Percentiles rank a stretch among this genome's conserved stretches.
These are phyloP conservation scores for Flagelloscypha sp. DNA, from an alignment of 768 basidiomycete genomes.

Conservation along the genomic window DNA sequence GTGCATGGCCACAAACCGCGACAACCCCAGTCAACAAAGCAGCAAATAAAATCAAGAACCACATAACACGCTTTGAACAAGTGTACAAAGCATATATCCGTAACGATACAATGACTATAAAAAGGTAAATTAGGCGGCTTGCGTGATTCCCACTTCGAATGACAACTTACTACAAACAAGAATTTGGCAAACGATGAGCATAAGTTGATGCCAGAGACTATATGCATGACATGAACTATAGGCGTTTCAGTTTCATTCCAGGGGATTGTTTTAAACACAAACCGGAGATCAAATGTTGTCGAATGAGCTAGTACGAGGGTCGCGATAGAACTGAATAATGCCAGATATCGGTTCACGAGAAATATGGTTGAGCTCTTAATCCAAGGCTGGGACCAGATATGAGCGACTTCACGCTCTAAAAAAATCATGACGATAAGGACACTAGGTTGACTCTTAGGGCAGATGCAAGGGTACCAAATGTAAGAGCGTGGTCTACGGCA, in stretches of 20 bases:
- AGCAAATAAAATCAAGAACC: conserved; percentile 25
- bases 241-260: conserved; percentile 12
- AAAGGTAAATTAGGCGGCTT: not conserved
- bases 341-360: conserved; percentile 42
- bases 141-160: conserved; percentile 7
- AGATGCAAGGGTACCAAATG: conserved; percentile 20
- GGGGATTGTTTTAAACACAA: conserved; percentile 2
- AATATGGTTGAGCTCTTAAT: conserved; percentile 34
- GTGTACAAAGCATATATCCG: conserved; percentile 45
- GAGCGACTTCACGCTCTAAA: conserved; percentile 30
- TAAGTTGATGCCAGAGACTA: conserved; percentile 29
- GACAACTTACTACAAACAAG: conserved; percentile 34
- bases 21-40: conserved; percentile 20
- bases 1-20: conserved; percentile 27
- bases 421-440: conserved; percentile 1
- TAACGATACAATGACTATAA: conserved; percentile 33
- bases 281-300: conserved; percentile 13
- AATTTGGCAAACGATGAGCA: conserved; percentile 36
- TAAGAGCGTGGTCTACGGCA: conserved; percentile 32
- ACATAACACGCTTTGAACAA: conserved; percentile 28
- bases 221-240: conserved; percentile 33
- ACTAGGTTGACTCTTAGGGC: not conserved
- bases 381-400: conserved; percentile 37
- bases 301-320: conserved; percentile 23
- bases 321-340: conserved; percentile 30